Evolutionary conservation across 345 rosid species (phyloP), one percentile per base, ranked within the genome.

Genomic region (Salix dunnii): DNA sequence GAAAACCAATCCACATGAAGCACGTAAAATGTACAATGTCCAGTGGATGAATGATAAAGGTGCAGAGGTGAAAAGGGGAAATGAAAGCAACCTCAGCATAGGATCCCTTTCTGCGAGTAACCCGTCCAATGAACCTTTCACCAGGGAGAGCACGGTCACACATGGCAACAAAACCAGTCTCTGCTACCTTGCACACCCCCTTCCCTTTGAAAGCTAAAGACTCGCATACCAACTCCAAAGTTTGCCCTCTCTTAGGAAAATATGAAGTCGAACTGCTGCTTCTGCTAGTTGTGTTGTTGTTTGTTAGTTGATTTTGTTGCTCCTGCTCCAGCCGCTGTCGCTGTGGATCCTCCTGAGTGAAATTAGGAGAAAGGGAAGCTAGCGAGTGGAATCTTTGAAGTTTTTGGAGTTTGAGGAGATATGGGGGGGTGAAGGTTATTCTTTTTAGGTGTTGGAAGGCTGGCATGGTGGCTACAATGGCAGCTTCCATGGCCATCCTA

Each of bases 141-240:
- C 99, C 97, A 36, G 97, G 97, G 49, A 95, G 93, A 20, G 95
- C 97, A 48, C 97, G 89, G 84, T 90, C 94, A 80, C 97, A 92
- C 91, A 92, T 82, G 72, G 91, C 89, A 74, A 95, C 90, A 78
- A 88, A 90, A 64, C 99, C 99, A 61, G 97, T 89, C 27, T 87
- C 96, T 4, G 84, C 84, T 71, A 86, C 97, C 82, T 90, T 91
- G 63, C 97, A 95, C 48, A 93, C 81, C 10, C 99, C 97, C 82
- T 88, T 90, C 6, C 97, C 97, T 66, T 95, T 95, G 77, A 89
- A 95, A n/a, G 90, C 99, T 76, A 93, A 76, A 79, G 96, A 88
- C 86, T 91, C 93, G 55, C 99, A 93, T 4, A 86, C 97, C 76
- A 95, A 79, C 86, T 95, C 97, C 78, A 95, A 77, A 9, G 85